Evolutionary conservation across 2,329 filamentous ascomycete species (phyloP).

Genomic region (Sordariomycetes sp.): DNA sequence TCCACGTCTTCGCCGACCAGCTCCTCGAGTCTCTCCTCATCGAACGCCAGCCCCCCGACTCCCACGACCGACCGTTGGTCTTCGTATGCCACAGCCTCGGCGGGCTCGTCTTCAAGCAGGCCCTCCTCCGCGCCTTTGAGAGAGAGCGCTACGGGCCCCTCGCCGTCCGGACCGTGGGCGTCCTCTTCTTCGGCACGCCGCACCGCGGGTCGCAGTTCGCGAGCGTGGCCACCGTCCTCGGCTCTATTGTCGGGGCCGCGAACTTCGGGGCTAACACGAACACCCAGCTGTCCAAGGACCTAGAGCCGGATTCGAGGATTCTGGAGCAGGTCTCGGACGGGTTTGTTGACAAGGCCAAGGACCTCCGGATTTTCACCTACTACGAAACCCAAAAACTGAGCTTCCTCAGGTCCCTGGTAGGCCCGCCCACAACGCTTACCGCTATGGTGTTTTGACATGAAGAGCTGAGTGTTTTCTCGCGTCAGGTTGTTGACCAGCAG

Average conservation of each 20-base stretch:
- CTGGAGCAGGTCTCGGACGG: constrained; percentile 39
- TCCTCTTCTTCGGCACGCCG: constrained; percentile 48
- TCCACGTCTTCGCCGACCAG: constrained; percentile 7
- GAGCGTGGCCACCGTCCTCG: constrained; percentile 12
- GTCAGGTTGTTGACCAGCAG: too few species aligned
- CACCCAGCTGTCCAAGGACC: constrained; percentile 34
- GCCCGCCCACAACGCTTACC: too few species aligned
- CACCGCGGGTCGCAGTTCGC: constrained; percentile 39
- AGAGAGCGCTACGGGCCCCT: constrained; percentile 28
- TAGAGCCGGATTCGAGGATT: constrained; percentile 37
- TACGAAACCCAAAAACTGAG: constrained; percentile 35
- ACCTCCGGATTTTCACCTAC: constrained; percentile 50
- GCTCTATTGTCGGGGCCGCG: constrained; percentile 43
- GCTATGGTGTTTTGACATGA: too few species aligned
- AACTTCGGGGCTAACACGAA: constrained; percentile 42
- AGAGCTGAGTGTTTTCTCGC: too few species aligned
- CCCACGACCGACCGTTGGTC: constrained; percentile 34
- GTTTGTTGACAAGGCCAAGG: constrained; percentile 44
- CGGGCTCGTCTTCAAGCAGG: constrained; percentile 47
- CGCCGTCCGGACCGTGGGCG: constrained; percentile 45
- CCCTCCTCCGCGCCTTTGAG: constrained; percentile 34
- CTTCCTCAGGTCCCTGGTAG: too few species aligned
- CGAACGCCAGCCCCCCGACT: too few species aligned
- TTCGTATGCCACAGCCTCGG: constrained; percentile 52
- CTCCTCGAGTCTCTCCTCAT: constrained; percentile 1